Evolutionary conservation across 2,329 filamentous ascomycete species (phyloP), one percentile per base, ranked within the genome.

Genomic region (Pseudodiploospora longispora): DNA sequence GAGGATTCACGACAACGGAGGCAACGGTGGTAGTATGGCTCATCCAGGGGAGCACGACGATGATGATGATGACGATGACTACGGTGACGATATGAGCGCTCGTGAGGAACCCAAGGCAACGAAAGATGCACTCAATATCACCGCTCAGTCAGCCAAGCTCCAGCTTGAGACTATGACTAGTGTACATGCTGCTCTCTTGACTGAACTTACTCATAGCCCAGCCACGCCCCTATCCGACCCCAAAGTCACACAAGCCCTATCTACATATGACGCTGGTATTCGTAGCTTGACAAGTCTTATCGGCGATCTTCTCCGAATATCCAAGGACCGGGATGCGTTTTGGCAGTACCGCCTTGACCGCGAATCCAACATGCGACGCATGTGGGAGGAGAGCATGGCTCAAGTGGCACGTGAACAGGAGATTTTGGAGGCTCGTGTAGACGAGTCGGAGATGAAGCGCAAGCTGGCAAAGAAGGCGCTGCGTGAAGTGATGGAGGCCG

Each of bases 301-400:
- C 46, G 83, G 86, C 19, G 89, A 96, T 60, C 73, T 98, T 6
- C 72, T 96, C 38, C 87, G 90, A 41, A 97, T 98, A 57, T 91
- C 90, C 6, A 83, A 86, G 56, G 93, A 98, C 59, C 85, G 94
- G 41, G 93, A 98, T 64, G 82, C 88, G 1, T 95, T 95, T 62
- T 98, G 93, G 93, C 91, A 97, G 63, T 94, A 95, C 60, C 83
- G 90, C 10, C 72, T 98, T 35, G 90, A 95, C 54, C 83, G 89
- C 43, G 93, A 98, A 67, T 83, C 83, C 36, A 87, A 95, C 60
- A 84, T 97, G 67, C 82, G 93, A 33, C 83, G 87, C 47, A 87
- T 98, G 80, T 98, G 93, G 93, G 93, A 98, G 66, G 93, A 98
- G 58, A 97, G 90, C 65, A 96, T 98, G 93, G 89, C 93, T 7